phyloP scores from a whole-genome alignment of 176 grass and related monocot genomes.

The Ensete ventricosum region DNA sequence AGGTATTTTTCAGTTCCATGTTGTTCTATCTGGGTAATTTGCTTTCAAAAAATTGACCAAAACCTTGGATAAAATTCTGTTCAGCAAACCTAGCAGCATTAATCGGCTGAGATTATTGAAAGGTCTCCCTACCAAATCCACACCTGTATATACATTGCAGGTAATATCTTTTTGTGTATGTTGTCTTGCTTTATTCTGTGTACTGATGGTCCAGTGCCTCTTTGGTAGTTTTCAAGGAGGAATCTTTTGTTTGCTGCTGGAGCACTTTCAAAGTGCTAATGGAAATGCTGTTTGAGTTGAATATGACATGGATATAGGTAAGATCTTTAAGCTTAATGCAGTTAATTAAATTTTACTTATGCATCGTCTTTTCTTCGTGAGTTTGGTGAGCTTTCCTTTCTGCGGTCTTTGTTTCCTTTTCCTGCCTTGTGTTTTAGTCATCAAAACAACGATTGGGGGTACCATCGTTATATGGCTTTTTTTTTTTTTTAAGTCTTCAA shows the following conservation, averaged over 20 bases:
- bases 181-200: background rate
- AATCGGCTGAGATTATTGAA: constrained; percentile 66
- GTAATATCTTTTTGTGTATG: constrained; percentile 33
- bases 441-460: too few relatives aligned
- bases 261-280: constrained; percentile 38
- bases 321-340: too few relatives aligned
- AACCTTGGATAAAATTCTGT: background rate
- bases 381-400: too few relatives aligned
- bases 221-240: constrained; percentile 73
- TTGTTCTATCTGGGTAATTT: constrained; percentile 2
- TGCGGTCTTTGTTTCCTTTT: too few relatives aligned
- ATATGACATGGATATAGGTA: background rate
- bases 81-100: constrained; percentile 53
- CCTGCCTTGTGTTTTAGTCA: too few relatives aligned
- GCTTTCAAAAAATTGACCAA: background rate
- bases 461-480: too few relatives aligned
- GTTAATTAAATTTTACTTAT: too few relatives aligned
- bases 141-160: constrained; percentile 73
- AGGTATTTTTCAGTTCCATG: constrained; percentile 28
- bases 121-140: constrained; percentile 81
- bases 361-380: too few relatives aligned
- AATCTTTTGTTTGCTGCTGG: constrained; percentile 92
- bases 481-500: too few relatives aligned
- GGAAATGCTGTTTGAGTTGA: background rate
- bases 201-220: background rate